Evolutionary conservation across 495 filamentous ascomycete species (phyloP).

Genomic region (Aspergillus heteromorphus): DNA sequence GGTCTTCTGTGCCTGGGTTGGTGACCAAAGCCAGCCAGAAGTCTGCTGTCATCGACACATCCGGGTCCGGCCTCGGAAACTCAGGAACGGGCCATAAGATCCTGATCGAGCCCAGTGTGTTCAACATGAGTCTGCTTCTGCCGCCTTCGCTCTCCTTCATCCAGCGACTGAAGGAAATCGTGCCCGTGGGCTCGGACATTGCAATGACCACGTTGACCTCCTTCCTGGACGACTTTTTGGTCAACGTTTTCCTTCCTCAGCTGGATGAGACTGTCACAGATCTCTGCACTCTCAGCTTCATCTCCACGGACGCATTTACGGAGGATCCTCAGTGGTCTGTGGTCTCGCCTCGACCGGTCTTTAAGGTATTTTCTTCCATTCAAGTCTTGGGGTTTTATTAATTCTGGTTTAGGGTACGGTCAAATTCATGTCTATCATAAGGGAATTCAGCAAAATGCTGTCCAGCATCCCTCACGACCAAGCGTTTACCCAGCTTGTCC

Average conservation of each 20-base stretch:
- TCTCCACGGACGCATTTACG: constrained; percentile 80
- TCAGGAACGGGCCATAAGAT: constrained; percentile 74
- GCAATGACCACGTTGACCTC: constrained; percentile 82
- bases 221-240: constrained; percentile 95
- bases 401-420: constrained; percentile 57
- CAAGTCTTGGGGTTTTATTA: neutral
- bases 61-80: constrained; percentile 37
- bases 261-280: constrained; percentile 93
- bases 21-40: constrained; percentile 68
- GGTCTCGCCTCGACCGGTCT: constrained; percentile 75
- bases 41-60: constrained; percentile 28
- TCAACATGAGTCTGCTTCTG: constrained; percentile 92
- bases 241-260: constrained; percentile 97
- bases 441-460: constrained; percentile 89
- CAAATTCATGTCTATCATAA: constrained; percentile 80
- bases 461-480: constrained; percentile 95
- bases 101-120: constrained; percentile 90
- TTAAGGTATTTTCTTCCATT: constrained; percentile 49
- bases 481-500: constrained; percentile 85
- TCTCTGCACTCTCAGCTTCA: constrained; percentile 73
- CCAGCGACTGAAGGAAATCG: constrained; percentile 83
- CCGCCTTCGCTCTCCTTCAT: constrained; percentile 93
- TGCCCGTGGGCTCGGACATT: constrained; percentile 78
- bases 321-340: constrained; percentile 77
- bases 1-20: constrained; percentile 84